Evolutionary conservation across 2,329 filamentous ascomycete genomes (phyloP), one percentile per base, ranked within the genome.

Genomic region (Hypoxylon sp.): DNA sequence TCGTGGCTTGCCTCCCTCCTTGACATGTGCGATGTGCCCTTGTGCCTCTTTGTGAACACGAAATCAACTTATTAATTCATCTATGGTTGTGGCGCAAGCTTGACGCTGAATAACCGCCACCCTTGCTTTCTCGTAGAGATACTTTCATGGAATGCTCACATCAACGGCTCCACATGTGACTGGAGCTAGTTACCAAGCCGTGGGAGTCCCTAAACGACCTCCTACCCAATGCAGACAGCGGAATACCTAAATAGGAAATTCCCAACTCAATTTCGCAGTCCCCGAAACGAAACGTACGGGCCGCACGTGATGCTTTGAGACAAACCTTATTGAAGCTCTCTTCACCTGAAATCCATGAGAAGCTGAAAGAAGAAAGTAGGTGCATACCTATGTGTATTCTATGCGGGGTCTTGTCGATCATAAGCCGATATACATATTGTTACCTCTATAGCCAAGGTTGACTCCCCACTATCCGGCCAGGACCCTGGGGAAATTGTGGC

Each of bases 371-470:
- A 56, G 34, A 19, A 56, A 60, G 30, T 48, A 50, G 45, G 51
- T 63, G 46, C 57, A 55, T 36, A n/a, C n/a, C n/a, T n/a, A 49
- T 23, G 23, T 23, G 5, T 23, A 3, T 43, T 49, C 36, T 45
- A 55, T 68, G 61, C 65, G 65, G 61, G 50, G 66, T 49, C 59
- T 60, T 61, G 68, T 38, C 56, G 68, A 71, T 67, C 62, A 61
- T 57, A 60, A 53, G 36, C 49, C 46, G 17, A 30, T 46, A 25
- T 45, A 30, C 38, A 25, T 45, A 50, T 30, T 50, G 11, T 9
- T 23, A 7, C 13, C 13, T 32, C 32, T 30, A 30, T 14, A 43
- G 14, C 41, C 30, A 48, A 50, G 32, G 23, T 59, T 58, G 28
- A 13, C 13, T 48, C 13, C 28, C 34, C 30, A 32, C 14, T n/a